Percentiles rank a stretch among this genome's conserved stretches.
Conservation (phyloP, 371 early-diverging fungal species). For the Dentiscutata heterogama region DNA sequence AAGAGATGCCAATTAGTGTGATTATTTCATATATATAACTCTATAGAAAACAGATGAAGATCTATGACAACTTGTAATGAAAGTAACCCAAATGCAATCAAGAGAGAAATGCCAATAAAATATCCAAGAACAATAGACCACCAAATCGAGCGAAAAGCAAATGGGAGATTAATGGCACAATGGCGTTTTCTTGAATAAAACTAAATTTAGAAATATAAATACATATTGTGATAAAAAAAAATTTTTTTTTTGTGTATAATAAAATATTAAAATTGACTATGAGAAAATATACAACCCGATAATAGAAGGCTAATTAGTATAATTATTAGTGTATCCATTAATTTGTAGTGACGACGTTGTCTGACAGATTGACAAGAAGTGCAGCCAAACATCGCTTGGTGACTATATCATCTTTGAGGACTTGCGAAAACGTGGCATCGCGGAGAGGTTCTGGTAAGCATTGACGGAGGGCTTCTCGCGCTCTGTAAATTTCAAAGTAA, state of each 20-base stretch:
- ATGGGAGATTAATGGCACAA: too few species aligned
- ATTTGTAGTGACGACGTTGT: slow-evolving; percentile 49
- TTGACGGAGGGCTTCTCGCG: slow-evolving; percentile 88
- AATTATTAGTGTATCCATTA: slow-evolving; percentile 26
- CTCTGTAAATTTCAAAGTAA: slow-evolving; percentile 56
- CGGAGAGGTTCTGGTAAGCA: slow-evolving; percentile 88
- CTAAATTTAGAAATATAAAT: slow-evolving; percentile 12
- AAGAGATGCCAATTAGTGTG: too few species aligned
- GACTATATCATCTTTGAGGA: slow-evolving; percentile 85
- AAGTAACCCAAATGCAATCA: too few species aligned
- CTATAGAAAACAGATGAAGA: too few species aligned
- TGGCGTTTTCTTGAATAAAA: too few species aligned
- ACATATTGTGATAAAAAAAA: not conserved
- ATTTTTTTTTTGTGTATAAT: not conserved
- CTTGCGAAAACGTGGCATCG: slow-evolving; percentile 80
- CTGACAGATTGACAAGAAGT: slow-evolving; percentile 72
- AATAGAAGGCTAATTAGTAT: not conserved
- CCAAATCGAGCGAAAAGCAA: too few species aligned
- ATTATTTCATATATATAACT: too few species aligned
- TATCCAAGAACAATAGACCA: too few species aligned
- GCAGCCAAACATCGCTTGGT: slow-evolving; percentile 80
- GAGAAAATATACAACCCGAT: slow-evolving; percentile 25
- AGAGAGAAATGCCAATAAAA: too few species aligned
- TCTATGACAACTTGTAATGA: too few species aligned
- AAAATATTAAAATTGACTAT: too few species aligned